These are phyloP conservation scores for Aureobasidium sp. DNA, from an alignment of 2,329 filamentous ascomycete genomes.

Conservation along the genomic window DNA sequence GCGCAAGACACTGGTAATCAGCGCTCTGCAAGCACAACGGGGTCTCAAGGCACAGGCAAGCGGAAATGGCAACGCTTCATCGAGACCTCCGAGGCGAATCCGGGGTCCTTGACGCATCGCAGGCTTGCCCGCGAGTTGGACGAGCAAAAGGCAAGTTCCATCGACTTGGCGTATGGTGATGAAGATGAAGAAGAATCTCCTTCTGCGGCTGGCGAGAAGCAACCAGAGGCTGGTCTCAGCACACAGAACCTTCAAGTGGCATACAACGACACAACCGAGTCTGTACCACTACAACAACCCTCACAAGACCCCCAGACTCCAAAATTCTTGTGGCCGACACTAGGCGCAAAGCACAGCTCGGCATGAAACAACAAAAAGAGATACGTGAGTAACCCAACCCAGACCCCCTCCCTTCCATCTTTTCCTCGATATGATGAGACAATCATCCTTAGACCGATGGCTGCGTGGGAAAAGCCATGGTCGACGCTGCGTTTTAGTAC, in stretches of 20 bases:
- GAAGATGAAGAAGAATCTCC: constrained; percentile 3
- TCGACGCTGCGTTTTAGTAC: constrained; percentile 5
- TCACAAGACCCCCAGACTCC: neutral
- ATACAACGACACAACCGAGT: neutral
- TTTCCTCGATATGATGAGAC: constrained; percentile 28
- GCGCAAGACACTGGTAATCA: neutral
- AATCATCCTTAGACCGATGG: constrained; percentile 36
- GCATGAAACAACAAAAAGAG: neutral
- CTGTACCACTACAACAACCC: neutral
- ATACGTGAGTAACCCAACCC: neutral
- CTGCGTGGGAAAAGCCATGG: constrained; percentile 14
- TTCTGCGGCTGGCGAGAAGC: neutral
- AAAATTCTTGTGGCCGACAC: constrained; percentile 11
- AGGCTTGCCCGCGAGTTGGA: constrained; percentile 40
- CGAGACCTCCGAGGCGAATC: constrained; percentile 30
- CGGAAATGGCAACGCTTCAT: constrained; percentile 31
- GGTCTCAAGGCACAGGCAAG: constrained; percentile 19
- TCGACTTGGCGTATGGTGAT: constrained; percentile 43
- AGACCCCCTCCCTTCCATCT: neutral
- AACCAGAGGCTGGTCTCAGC: neutral
- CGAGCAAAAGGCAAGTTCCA: constrained; percentile 30
- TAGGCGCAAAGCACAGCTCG: neutral
- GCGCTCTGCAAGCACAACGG: constrained; percentile 5
- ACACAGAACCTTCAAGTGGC: neutral
- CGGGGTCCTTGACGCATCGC: constrained; percentile 37